Evolutionary conservation across 2,329 filamentous ascomycete genomes (phyloP), one percentile per base, ranked within the genome.

Genomic region (Leptographium wingfieldii): DNA sequence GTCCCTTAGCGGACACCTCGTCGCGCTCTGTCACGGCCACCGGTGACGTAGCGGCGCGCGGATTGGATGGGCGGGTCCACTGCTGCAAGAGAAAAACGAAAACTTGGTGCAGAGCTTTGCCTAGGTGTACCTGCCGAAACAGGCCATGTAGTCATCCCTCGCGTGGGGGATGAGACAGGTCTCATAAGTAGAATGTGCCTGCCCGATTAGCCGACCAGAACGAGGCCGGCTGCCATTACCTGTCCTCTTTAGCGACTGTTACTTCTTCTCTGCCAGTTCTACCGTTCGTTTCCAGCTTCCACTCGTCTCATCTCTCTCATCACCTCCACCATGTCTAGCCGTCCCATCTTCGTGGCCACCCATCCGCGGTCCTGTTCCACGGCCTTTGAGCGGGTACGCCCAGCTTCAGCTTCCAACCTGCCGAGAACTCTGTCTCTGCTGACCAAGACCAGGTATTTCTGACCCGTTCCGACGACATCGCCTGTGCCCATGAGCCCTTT

Each of bases 311-410:
- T 5, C 31, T 31, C 31, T 5, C 31, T 7, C 31, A 27, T 22
- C 40, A 27, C 31, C 33, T 38, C 51, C 43, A 77, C 65, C 65
- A 92, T 91, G 87, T 84, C 86, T 66, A 80, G 76, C 72, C 94
- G 85, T 70, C 87, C 89, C 48, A 89, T 97, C 72, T 97, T 97
- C 72, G 85, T 94, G 69, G 90, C 87, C 61, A 97, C 94, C 68
- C 92, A 97, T 74, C 94, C 94, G 43, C 82, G 94, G 73, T 90
- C 92, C 65, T 96, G 92, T 77, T 96, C 92, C 60, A 97, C 94
- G 56, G 94, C 94, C 35, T 99, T 97, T 76, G 94, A 99, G 78
- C 81, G 92, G 73, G 92, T 95, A 79, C 35, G 56, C 19, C 29
- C 22, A 5, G 5, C 4, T 10, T 10, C 11, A 11, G 31, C 27